These are phyloP conservation scores for Sapria himalayana DNA, from an alignment of 345 rosid species.

Conservation along the genomic window DNA sequence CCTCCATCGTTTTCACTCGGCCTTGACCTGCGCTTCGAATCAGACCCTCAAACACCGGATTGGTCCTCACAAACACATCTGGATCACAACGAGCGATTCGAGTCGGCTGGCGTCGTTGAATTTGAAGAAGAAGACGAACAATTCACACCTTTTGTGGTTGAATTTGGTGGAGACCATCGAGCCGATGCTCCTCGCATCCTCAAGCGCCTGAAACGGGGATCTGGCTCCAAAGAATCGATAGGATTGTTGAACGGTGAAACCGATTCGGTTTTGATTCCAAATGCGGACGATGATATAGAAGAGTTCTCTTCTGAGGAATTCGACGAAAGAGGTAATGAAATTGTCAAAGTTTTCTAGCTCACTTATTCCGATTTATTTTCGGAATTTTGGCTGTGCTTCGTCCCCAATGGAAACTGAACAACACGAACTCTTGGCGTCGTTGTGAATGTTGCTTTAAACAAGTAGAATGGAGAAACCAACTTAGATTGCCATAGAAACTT, in stretches of 20 bases:
- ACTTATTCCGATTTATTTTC: too few species aligned
- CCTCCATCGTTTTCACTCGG: conserved; percentile 89
- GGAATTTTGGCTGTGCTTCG: too few species aligned
- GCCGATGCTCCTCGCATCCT: conserved; percentile 23
- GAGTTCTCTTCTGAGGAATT: conserved; percentile 64
- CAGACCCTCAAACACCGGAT: conserved; percentile 9
- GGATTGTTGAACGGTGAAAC: conserved; percentile 6
- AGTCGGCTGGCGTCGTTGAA: background rate
- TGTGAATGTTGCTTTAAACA: too few species aligned
- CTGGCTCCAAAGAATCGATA: conserved; percentile 3
- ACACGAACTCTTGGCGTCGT: too few species aligned
- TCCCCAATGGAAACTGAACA: too few species aligned
- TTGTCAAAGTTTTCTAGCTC: too few species aligned
- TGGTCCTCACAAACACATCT: background rate
- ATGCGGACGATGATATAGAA: conserved; percentile 54
- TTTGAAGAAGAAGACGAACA: conserved; percentile 10
- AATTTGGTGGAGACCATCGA: conserved; percentile 26
- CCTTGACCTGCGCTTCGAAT: conserved; percentile 30
- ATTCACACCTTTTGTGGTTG: conserved; percentile 13
- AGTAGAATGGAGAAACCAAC: too few species aligned
- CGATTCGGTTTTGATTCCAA: too few species aligned
- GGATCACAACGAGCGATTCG: conserved; percentile 7
- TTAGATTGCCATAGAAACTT: too few species aligned
- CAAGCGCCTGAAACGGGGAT: conserved; percentile 44
- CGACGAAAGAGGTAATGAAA: conserved; percentile 12